phyloP scores from a whole-genome alignment of 2,329 filamentous ascomycete species.

The Aspergillus texensis region DNA sequence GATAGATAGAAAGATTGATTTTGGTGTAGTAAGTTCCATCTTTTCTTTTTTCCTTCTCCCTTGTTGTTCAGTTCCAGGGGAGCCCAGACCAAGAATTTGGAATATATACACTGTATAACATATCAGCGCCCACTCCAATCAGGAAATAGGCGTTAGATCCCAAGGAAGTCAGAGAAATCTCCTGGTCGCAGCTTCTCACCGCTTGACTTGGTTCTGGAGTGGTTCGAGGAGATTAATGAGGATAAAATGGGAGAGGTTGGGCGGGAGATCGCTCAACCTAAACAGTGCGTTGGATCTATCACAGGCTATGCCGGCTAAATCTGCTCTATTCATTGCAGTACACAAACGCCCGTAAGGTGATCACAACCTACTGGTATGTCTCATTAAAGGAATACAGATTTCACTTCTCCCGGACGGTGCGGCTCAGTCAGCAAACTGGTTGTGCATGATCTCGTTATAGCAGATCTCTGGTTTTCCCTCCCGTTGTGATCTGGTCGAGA shows the following conservation, averaged over 20 bases:
- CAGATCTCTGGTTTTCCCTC: not conserved
- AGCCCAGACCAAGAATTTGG: not conserved
- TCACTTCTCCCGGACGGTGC: not conserved
- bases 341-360: not conserved
- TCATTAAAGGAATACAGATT: not conserved
- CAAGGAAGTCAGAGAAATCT: not conserved
- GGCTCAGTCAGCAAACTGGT: not conserved
- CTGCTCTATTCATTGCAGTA: not conserved
- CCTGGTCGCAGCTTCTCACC: not conserved
- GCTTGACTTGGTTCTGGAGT: not conserved
- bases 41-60: not conserved
- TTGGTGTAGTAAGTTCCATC: not conserved
- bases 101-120: not conserved
- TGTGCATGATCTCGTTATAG: not conserved
- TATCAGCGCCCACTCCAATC: not conserved
- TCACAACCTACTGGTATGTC: not conserved
- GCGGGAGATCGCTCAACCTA: not conserved
- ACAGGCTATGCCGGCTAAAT: not conserved
- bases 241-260: not conserved
- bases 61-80: no score
- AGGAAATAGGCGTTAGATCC: not conserved
- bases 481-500: not conserved
- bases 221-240: not conserved
- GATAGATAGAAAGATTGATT: not conserved
- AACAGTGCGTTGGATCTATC: not conserved